Evolutionary conservation across 768 basidiomycete species (phyloP), one percentile per base, ranked within the genome.

Genomic region (Melanogaster broomeanus): DNA sequence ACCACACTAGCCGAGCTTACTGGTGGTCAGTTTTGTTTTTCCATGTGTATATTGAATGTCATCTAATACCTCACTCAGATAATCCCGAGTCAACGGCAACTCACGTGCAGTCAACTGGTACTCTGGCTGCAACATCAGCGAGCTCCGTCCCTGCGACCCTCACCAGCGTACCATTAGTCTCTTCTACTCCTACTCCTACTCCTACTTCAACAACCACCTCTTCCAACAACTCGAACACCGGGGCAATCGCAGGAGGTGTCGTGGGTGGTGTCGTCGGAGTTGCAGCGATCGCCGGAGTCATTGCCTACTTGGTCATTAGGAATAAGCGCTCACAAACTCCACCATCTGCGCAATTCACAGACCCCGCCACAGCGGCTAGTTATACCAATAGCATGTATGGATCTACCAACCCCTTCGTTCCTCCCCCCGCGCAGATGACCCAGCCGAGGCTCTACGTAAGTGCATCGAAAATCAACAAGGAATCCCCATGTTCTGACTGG

Each of bases 161-260:
- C 11, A 57, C 55, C 4, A 28, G 49, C 10, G 25, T 58, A 1
- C 45, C 61, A n/a, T 42, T 62, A n/a, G 13, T 43, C 16, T n/a
- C n/a, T n/a, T 49, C 57, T 3, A 13, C 52, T 18, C 28, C 55
- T 13, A 28, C 42, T 16, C 24, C 55, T 21, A 43, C 56, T 25
- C 6, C 58, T 6, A 42, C 31, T 12, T 3, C 62, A 21, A 27
- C 48, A 7, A 25, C 48, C 31, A 11, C 40, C 21, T 31, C 53
- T 38, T 40, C 58, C 42, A 54, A 34, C 19, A 48, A 12, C n/a
- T 48, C 56, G 16, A 69, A 80, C 56, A 69, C 77, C 1, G 83
- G 79, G 3, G 81, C 81, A 7, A 85, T 87, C 35, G 74, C 79
- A 3, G 84, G 83, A 2, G 81, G 81, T 18, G 85, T 87, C 33